Evolutionary conservation across 768 basidiomycete genomes (phyloP).

Genomic region (Leccinum olivaceopallidum): DNA sequence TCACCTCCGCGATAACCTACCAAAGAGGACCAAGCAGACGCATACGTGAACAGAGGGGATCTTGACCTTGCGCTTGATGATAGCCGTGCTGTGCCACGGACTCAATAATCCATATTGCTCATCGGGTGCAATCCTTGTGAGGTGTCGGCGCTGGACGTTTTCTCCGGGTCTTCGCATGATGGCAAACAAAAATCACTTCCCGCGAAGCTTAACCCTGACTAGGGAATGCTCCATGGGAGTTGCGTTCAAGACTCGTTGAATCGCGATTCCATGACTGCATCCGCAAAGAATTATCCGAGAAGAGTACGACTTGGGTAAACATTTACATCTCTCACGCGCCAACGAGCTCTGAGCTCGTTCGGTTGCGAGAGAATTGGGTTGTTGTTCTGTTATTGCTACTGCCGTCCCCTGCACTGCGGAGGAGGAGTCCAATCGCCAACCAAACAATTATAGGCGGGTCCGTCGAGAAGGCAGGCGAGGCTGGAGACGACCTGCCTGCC

Average conservation of each 20-base stretch:
- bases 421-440: background rate
- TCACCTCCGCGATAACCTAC: slow-evolving; percentile 26
- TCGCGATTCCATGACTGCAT: background rate
- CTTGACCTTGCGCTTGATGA: slow-evolving; percentile 31
- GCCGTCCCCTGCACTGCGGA: background rate
- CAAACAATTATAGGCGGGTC: background rate
- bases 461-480: background rate
- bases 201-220: slow-evolving; percentile 28
- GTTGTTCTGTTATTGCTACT: background rate
- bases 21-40: slow-evolving; percentile 21
- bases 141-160: slow-evolving; percentile 30
- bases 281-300: background rate
- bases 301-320: background rate
- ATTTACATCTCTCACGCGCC: background rate
- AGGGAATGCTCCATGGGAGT: background rate
- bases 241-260: slow-evolving; percentile 1
- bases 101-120: slow-evolving; percentile 21
- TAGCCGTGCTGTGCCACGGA: slow-evolving; percentile 33
- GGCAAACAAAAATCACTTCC: slow-evolving; percentile 16
- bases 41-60: slow-evolving; percentile 24
- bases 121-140: slow-evolving; percentile 29
- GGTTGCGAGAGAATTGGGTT: background rate
- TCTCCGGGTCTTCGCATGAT: slow-evolving; percentile 23
- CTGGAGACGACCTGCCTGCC: background rate
- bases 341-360: background rate